phyloP scores from a whole-genome alignment of 1,284 basidiomycete genomes.

The Xerocomus amazonicus region DNA sequence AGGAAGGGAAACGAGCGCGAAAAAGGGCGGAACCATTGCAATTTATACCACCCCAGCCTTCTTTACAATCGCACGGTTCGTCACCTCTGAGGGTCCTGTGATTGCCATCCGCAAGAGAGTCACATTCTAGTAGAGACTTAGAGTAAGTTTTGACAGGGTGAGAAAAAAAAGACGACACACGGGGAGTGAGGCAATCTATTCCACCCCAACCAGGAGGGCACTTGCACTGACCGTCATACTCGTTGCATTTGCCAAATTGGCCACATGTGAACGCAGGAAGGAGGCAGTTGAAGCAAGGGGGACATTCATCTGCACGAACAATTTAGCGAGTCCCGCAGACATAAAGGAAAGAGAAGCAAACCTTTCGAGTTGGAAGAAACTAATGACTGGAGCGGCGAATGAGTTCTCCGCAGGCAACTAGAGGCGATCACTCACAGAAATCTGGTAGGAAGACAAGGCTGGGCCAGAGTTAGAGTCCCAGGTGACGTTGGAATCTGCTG shows the following conservation, averaged over 20 bases:
- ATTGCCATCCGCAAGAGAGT: conserved; percentile 85
- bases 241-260: conserved; percentile 72
- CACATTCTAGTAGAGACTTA: conserved; percentile 61
- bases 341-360: neutral
- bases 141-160: neutral
- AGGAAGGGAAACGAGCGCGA: neutral
- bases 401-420: conserved; percentile 7
- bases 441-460: conserved; percentile 24
- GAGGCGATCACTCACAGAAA: conserved; percentile 22
- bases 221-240: conserved; percentile 76
- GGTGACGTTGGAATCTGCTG: conserved; percentile 14
- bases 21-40: conserved; percentile 74
- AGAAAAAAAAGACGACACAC: conserved; percentile 38
- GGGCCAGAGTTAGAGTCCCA: conserved; percentile 14
- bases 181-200: conserved; percentile 72
- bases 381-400: conserved; percentile 20
- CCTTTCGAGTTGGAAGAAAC: conserved; percentile 16
- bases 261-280: conserved; percentile 70
- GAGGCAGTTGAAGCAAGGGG: conserved; percentile 72
- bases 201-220: conserved; percentile 84
- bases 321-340: neutral
- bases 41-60: conserved; percentile 94
- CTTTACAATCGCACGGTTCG: conserved; percentile 83
- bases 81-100: conserved; percentile 78
- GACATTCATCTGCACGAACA: conserved; percentile 39